Evolutionary conservation across 2,329 filamentous ascomycete genomes (phyloP).

Genomic region (Westerdykella ornata): DNA sequence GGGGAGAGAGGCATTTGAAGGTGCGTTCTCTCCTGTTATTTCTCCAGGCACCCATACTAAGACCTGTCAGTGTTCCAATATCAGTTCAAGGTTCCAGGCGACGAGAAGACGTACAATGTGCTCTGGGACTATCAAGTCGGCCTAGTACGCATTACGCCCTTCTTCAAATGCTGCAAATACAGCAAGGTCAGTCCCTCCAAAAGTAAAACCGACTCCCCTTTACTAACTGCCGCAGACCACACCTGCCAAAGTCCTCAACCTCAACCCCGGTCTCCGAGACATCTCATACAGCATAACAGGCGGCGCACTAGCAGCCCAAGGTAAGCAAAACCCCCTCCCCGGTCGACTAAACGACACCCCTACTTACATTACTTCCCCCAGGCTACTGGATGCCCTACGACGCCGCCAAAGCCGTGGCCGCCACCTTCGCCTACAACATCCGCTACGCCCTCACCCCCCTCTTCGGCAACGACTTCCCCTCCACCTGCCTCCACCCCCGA

Average conservation of each 20-base stretch:
- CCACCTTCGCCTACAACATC: constrained; percentile 82
- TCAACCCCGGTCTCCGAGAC: constrained; percentile 75
- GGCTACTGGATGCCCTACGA: constrained; percentile 95
- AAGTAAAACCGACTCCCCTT: constrained; percentile 1
- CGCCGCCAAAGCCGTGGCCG: constrained; percentile 78
- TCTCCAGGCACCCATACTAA: constrained; percentile 7
- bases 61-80: constrained; percentile 69
- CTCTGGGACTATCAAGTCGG: constrained; percentile 98
- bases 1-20: constrained; percentile 79
- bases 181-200: constrained; percentile 60
- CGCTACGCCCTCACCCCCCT: constrained; percentile 81
- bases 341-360: neutral
- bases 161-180: constrained; percentile 87
- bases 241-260: constrained; percentile 65
- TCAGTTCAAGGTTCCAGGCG: constrained; percentile 63
- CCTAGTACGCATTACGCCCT: constrained; percentile 84
- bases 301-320: constrained; percentile 82
- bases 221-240: constrained; percentile 57
- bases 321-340: constrained; percentile 42
- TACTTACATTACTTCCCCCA: constrained; percentile 38
- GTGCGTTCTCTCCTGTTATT: constrained; percentile 45
- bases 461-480: constrained; percentile 77
- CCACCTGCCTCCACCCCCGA: constrained; percentile 60
- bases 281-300: constrained; percentile 93
- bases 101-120: constrained; percentile 60